Base-by-base conservation (phyloP, 495 filamentous ascomycete genomes). In the Aspergillus ellipticus region DNA sequence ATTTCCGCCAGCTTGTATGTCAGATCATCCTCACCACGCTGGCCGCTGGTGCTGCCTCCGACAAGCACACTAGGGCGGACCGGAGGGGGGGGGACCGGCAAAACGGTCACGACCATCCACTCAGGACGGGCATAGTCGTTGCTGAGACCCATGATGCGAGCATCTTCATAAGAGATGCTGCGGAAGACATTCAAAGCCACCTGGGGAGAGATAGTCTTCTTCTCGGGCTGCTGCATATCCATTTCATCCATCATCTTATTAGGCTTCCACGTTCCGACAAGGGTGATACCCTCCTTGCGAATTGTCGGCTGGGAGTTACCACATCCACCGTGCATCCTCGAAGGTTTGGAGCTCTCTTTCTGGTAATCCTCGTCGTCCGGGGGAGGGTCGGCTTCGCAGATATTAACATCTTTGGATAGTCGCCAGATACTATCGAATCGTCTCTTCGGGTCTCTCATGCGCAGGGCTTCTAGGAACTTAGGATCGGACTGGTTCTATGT, bases 1-100 rank as follows among this genome's bases (percentile, higher is more conserved):
- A 99, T 96, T 73, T 99, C 94, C 59, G 92, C 91, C 43, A 99
- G 77, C 72, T 99, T 99, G 78, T 96, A 97, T 0, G 94, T 99
- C 80, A 99, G 78, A 79, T 99, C 94, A 68, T 99, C 94, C 70
- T 99, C 94, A 65, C 93, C 92, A 45, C 94, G 87, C 72, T 90
- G 80, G 55, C 93, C 94, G 60, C 89, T 87, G 35, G 82, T 84
- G 45, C 89, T 91, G 54, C 93, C 93, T 73, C 97, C 90, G 72
- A 96, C 89, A 8, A 89, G 89, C 60, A 99, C 95, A 76, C 91
- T 96, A 0, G 94, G 94, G 24, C 94, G 88, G 39, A 99, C 94
- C 2, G 94, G 91, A 13, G 94, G 94, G 2, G 94, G 94, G 0
- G 94, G 94, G 4, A 99, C 94, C 6, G 95, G 92, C 16, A 98